Base-by-base conservation (phyloP, 805 yeast genomes). In the Ogataea dorogensis region DNA sequence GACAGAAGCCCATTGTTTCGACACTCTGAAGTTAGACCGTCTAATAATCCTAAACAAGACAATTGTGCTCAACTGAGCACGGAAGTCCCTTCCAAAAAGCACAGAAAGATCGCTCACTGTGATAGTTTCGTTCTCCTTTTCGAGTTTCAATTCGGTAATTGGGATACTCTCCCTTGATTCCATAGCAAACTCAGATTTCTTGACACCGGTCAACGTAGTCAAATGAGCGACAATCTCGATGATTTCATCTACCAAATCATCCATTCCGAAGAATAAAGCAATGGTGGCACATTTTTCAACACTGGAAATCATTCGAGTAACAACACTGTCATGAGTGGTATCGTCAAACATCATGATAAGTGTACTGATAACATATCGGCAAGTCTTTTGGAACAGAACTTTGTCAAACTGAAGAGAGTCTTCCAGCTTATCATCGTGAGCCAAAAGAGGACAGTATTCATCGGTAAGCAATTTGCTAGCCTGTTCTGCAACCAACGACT, bases 301-400 rank as follows among this genome's bases (percentile, higher is more conserved):
- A 2, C 91, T 85, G 0, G 95, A 75, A 68, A 93, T 81, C 67
- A 93, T 85, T 39, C 91, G 75, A 1, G 93, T 81, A 31, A 88
- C 81, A 7, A 93, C 79, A 31, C 86, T 85, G 58, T 93, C 98
- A 56, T 93, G 97, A 1, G 86, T 67, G 0, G 98, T 96, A 33
- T 85, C 86, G 18, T 84, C 81, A 61, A 87, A 93, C 26, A 91
- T 86, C 34, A 73, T 75, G 33, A 89, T 71, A 26, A 89, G 62
- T 0, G 95, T 80, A 8, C 80, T 74, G 5, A 86, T 71, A n/a
- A 93, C 67, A 13, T 75, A 74, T 25, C 73, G 70, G 50, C 84
- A 83, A 5, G 76, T 67, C 8, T 73, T 66, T 33, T 73, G 77
- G 55, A 91, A 89, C 17, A 91, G 67, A 10, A 76, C 76, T 44